These are phyloP conservation scores for Hypseocharis bilobata DNA, from an alignment of 441 rosid species.

Conservation along the genomic window DNA sequence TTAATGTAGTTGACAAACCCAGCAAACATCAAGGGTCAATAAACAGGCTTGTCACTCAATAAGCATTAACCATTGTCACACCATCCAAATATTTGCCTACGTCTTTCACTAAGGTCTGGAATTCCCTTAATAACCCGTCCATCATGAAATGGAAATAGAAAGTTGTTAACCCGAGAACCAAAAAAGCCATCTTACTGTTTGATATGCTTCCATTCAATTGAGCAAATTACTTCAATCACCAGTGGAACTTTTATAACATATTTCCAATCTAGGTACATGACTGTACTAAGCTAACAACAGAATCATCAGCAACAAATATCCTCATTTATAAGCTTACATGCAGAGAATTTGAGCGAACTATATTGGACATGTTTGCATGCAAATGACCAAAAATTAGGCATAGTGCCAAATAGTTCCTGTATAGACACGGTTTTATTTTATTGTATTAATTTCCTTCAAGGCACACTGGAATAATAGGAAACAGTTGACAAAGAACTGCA, in stretches of 20 bases:
- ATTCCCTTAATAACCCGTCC: background rate
- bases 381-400: background rate
- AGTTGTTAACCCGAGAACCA: background rate
- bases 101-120: background rate
- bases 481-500: background rate
- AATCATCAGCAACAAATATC: background rate
- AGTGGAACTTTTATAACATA: background rate
- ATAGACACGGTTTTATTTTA: background rate
- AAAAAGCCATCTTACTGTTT: background rate
- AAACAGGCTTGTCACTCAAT: background rate
- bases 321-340: background rate
- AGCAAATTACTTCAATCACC: background rate
- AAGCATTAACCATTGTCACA: background rate
- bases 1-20: no score
- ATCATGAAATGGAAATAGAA: background rate
- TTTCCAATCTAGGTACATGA: background rate
- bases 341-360: background rate
- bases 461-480: background rate
- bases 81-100: background rate
- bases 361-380: background rate
- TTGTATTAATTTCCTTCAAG: background rate
- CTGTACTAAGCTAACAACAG: background rate
- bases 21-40: background rate
- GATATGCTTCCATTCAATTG: background rate
- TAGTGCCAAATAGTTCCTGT: background rate